These are phyloP conservation scores for Pachyrhizus erosus DNA, from an alignment of 306 rosid genomes.

Conservation along the genomic window DNA sequence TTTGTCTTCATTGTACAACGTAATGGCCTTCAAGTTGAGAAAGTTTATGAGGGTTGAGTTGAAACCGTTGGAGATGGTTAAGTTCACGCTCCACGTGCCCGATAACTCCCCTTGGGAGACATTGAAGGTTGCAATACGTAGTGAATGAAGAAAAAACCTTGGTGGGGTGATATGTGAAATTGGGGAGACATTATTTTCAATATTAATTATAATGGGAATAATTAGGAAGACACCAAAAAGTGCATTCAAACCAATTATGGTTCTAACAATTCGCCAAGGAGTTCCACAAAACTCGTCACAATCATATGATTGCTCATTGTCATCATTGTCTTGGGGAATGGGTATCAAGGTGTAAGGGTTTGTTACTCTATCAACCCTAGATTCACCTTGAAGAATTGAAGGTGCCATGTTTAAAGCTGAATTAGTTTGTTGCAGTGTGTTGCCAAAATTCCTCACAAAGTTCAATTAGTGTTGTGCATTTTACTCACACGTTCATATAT, in stretches of 20 bases:
- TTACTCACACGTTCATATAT: not conserved
- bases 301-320: not conserved
- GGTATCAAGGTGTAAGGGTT: not conserved
- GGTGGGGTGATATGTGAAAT: not conserved
- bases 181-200: not conserved
- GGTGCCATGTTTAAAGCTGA: not conserved
- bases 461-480: not conserved
- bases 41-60: slow-evolving; percentile 16
- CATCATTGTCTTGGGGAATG: not conserved
- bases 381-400: not conserved
- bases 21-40: not conserved
- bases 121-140: slow-evolving; percentile 2
- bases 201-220: not conserved
- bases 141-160: slow-evolving; percentile 8
- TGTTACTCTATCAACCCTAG: not conserved
- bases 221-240: not conserved
- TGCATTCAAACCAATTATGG: not conserved
- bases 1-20: not conserved
- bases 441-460: not conserved
- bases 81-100: not conserved
- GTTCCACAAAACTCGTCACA: slow-evolving; percentile 21
- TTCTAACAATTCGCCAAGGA: not conserved
- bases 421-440: not conserved
- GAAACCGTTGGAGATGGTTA: slow-evolving; percentile 8
- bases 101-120: slow-evolving; percentile 24